Evolutionary conservation across 1,139 yeast genomes (phyloP).

Genomic region (Wickerhamiella infanticola): DNA sequence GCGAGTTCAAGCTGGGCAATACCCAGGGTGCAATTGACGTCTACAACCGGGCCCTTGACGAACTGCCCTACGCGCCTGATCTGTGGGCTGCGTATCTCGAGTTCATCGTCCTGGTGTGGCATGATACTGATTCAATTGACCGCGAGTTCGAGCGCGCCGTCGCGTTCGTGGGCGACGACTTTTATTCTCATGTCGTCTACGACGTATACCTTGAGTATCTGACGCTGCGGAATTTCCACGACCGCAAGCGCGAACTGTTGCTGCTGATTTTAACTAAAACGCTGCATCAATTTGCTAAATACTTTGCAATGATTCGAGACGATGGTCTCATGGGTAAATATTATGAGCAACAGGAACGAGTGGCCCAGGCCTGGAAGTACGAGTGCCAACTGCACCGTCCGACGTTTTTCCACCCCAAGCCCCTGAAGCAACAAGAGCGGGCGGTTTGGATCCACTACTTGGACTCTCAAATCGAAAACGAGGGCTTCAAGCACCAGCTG

Average conservation of each 20-base stretch:
- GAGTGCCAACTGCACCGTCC: constrained; percentile 44
- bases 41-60: constrained; percentile 38
- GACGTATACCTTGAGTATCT: constrained; percentile 44
- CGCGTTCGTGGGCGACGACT: constrained; percentile 51
- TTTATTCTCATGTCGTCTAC: constrained; percentile 61
- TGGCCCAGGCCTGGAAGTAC: constrained; percentile 20
- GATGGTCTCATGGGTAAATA: background rate
- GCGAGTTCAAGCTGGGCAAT: constrained; percentile 47
- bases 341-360: constrained; percentile 5
- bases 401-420: constrained; percentile 31
- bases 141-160: constrained; percentile 51
- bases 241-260: constrained; percentile 26
- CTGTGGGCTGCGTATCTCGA: constrained; percentile 61
- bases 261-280: constrained; percentile 52
- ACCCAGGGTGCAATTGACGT: constrained; percentile 28
- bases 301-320: constrained; percentile 23
- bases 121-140: constrained; percentile 18
- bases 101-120: constrained; percentile 34
- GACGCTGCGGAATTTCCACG: constrained; percentile 27
- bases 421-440: constrained; percentile 33
- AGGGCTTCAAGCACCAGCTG: constrained; percentile 11
- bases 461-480: constrained; percentile 28
- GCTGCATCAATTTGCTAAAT: constrained; percentile 55
- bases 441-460: constrained; percentile 48
- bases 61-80: constrained; percentile 41